phyloP scores from a whole-genome alignment of 2,329 filamentous ascomycete species.

The Sphaerostilbella broomeana region DNA sequence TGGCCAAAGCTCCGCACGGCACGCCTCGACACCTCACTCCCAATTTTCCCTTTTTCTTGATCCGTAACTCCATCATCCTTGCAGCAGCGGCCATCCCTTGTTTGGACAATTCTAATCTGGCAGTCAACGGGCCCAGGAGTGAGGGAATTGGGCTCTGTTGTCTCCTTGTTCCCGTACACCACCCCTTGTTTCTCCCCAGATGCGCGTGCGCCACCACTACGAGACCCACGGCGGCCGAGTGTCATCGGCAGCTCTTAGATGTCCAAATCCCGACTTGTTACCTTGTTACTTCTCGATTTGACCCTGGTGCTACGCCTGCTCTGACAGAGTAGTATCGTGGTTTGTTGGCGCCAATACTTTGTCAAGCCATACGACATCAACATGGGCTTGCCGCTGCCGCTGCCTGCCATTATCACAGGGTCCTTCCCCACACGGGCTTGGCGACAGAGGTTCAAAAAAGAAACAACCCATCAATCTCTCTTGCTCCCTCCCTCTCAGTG shows the following conservation, averaged over 20 bases:
- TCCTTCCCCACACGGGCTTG: constrained; percentile 7
- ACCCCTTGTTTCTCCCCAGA: constrained; percentile 14
- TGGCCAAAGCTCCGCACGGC: too few relatives aligned
- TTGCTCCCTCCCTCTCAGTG: constrained; percentile 3
- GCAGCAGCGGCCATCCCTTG: constrained; percentile 6
- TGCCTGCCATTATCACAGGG: constrained; percentile 1
- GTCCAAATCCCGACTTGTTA: too few relatives aligned
- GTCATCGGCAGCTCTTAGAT: constrained; percentile 10
- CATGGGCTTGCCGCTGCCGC: constrained; percentile 7
- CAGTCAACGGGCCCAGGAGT: constrained; percentile 15
- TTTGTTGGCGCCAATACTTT: constrained; percentile 10
- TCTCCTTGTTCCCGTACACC: constrained; percentile 7
- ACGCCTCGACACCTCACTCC: too few relatives aligned
- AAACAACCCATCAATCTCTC: background rate
- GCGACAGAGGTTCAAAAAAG: constrained; percentile 2
- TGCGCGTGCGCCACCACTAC: constrained; percentile 14
- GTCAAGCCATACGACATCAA: constrained; percentile 3
- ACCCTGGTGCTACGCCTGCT: constrained; percentile 1
- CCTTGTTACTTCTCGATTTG: too few relatives aligned
- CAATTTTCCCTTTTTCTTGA: background rate
- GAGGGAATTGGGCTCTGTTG: background rate
- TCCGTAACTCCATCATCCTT: constrained; percentile 7
- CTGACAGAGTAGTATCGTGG: background rate
- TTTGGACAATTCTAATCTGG: constrained; percentile 15
- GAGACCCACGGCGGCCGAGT: constrained; percentile 8